Base-by-base conservation (phyloP, 2,329 filamentous ascomycete genomes). In the Pezicula neosporulosa region DNA sequence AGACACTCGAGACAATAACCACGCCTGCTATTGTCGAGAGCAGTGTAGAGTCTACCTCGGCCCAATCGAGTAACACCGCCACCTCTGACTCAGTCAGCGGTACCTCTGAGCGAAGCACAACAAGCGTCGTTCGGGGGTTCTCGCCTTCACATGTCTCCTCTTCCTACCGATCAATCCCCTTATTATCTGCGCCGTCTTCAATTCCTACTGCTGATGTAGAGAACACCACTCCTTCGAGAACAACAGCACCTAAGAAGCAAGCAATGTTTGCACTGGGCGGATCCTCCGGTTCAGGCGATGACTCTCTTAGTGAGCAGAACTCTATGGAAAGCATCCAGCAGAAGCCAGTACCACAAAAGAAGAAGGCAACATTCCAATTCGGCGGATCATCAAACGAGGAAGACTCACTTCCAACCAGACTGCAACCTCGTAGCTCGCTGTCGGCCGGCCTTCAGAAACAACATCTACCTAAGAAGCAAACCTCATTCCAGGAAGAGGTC, bases 351-450 rank as follows among this genome's bases (percentile, higher is more conserved):
- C 53, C 50, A 36, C 62, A 63, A 59, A 85, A 83, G 75, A 84
- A 82, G 69, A 71, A 71, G 57, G 71, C 81, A n/a, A 77, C 76
- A 66, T 91, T 91, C 67, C 82, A 80, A 6, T 78, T 96, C 6
- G 91, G 91, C 46, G 83, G 77, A 44, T 95, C 90, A 1, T 96
- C 89, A 47, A 91, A 87, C 28, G 90, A 92, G 60, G 90, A 94
- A 54, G 86, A 89, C 68, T 95, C 90, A 0, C 79, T 90, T 58
- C 70, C 72, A 43, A 68, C 70, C 13, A 67, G 68, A 52, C 70
- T 73, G 2, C 65, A 73, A 16, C 68, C 76, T 18, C 77, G 75
- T 47, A 84, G 80, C 66, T 77, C 77, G 3, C 66, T 84, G 2
- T 73, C 77, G 3, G 74, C 83, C 42, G 76, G 74, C 49, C 63